Conservation (phyloP, 495 filamentous ascomycete species). For the Aspergillus ostianus region DNA sequence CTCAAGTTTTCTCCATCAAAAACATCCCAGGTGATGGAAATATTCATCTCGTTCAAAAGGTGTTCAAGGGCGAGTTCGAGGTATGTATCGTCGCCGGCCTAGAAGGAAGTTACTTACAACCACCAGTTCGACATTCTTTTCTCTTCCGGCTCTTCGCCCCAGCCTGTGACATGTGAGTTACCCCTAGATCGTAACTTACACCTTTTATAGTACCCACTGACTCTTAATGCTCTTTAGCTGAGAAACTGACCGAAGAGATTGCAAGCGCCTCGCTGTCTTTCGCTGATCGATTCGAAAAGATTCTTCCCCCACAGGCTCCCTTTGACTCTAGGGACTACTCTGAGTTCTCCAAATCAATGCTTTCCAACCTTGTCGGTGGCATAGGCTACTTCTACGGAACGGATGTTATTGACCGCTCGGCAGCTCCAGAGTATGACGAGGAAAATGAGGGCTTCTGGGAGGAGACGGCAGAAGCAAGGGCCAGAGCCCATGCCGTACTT, state of each 20-base stretch:
- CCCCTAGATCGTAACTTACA: not conserved
- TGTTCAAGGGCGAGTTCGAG: constrained; percentile 86
- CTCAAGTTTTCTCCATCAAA: constrained; percentile 77
- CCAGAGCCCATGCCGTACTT: constrained; percentile 56
- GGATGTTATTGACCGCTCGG: constrained; percentile 82
- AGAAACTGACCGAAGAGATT: constrained; percentile 68
- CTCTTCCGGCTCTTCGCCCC: constrained; percentile 71
- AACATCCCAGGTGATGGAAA: constrained; percentile 73
- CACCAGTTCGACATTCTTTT: constrained; percentile 84
- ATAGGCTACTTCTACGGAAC: constrained; percentile 95
- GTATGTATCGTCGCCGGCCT: constrained; percentile 27
- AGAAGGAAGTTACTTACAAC: constrained; percentile 13
- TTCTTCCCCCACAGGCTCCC: constrained; percentile 73
- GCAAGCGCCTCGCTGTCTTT: constrained; percentile 64
- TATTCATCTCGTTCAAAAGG: constrained; percentile 85
- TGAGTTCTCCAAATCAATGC: constrained; percentile 81
- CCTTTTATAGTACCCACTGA: constrained; percentile 24
- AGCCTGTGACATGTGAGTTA: constrained; percentile 54
- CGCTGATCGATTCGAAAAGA: constrained; percentile 65
- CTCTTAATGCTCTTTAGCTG: constrained; percentile 46
- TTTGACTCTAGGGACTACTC: constrained; percentile 72
- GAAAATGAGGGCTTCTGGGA: constrained; percentile 98
- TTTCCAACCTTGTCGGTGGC: constrained; percentile 91
- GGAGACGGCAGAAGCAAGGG: constrained; percentile 75
- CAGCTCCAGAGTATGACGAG: constrained; percentile 88